Base-by-base conservation (phyloP, 2,329 filamentous ascomycete species). In the Fusarium kyushuense region DNA sequence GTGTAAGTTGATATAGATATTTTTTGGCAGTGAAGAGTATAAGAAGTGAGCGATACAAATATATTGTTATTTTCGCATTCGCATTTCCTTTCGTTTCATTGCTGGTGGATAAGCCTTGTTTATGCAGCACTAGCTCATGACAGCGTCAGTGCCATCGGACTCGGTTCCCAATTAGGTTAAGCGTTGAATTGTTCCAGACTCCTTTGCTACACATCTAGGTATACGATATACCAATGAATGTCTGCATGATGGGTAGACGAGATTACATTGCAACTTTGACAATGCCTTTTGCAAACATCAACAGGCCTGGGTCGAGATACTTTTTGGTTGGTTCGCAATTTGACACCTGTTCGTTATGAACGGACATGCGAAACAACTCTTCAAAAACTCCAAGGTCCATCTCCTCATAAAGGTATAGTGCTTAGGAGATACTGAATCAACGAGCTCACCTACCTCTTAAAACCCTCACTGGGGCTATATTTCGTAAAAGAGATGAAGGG, bases 121-220 rank as follows among this genome's bases (percentile, higher is more conserved):
- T 6, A 23, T 33, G 17, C 12, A 29, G 9, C 59, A 42, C 58
- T 27, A 49, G 32, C 7, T 11, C 14, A 19, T n/a, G 14, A 33
- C 7, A 25, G 19, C 14, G 23, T 48, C 11, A 11, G 13, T 56
- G 25, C 33, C 58, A 51, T 64, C 59, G 53, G 52, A 64, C 59
- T 64, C 59, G 59, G n/a, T 63, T 6, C 53, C 16, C 13, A 30
- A 58, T 30, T 10, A 8, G 53, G 60, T 17, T 27, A 36, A 43
- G 57, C 23, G 19, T 4, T 1, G 16, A 4, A 12, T 14, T 3
- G 17, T 19, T 13, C 14, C 21, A 25, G n/a, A 17, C 25, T 54
- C 12, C 23, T 19, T 33, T 4, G 16, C 9, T 8, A 25, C 9
- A 23, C 19, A 9, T 5, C 7, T 23, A 7, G 23, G 23, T 25